Conservation (phyloP, 106 monocot genomes). For the Chionographis japonica region DNA sequence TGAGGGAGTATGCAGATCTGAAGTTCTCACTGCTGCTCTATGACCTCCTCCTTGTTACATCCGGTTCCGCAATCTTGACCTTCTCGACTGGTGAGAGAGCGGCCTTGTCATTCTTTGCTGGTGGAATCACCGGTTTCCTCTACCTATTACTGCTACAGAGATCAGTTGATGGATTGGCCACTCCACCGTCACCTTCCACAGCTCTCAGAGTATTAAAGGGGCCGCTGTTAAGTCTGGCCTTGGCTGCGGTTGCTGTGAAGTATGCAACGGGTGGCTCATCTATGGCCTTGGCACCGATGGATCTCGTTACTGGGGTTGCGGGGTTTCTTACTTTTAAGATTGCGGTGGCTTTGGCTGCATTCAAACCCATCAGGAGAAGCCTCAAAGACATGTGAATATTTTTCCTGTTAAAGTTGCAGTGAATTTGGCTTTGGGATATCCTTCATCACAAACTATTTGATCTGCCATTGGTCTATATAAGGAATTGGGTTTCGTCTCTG, state of each 20-base stretch:
- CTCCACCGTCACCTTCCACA: conserved; percentile 4
- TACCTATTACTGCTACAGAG: conserved; percentile 58
- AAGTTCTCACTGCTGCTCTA: conserved; percentile 79
- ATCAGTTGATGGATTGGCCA: conserved; percentile 58
- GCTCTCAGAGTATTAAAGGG: conserved; percentile 24
- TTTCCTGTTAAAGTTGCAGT: too few species aligned
- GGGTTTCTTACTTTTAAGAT: conserved; percentile 77
- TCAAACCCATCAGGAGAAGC: conserved; percentile 43
- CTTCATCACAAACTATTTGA: too few species aligned
- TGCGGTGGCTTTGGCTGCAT: conserved; percentile 62
- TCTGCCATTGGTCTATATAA: too few species aligned
- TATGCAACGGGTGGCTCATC: conserved; percentile 27
- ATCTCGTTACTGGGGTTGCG: conserved; percentile 51
- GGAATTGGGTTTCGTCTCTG: too few species aligned
- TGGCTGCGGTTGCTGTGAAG: conserved; percentile 31
- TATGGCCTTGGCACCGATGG: conserved; percentile 32
- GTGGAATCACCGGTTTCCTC: conserved; percentile 49
- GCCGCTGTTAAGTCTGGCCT: conserved; percentile 32
- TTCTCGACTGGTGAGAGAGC: conserved; percentile 20
- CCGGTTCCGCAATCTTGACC: conserved; percentile 28
- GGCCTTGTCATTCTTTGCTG: conserved; percentile 43
- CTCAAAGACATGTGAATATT: neutral
- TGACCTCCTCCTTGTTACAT: conserved; percentile 36
- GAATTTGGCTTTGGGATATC: too few species aligned
- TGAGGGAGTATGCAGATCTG: conserved; percentile 81